These are phyloP conservation scores for Bolboschoenoplectus hybrid DNA, from an alignment of 202 grass and related monocot genomes.

Conservation along the genomic window DNA sequence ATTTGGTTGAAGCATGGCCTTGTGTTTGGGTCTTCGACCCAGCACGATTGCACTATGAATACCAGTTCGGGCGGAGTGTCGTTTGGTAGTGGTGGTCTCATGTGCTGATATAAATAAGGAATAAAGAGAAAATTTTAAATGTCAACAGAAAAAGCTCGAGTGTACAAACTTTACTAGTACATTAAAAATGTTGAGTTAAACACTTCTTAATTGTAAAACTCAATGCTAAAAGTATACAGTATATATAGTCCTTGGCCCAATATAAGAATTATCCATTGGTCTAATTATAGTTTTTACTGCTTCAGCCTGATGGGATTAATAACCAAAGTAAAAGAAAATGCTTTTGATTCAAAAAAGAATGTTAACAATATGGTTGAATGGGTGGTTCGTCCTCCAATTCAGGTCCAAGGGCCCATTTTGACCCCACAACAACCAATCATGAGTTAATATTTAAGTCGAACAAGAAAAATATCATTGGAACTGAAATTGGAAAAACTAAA, in stretches of 20 bases:
- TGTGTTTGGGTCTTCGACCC: constrained; percentile 59
- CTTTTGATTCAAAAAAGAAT: not conserved
- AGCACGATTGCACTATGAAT: constrained; percentile 59
- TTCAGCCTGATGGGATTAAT: not conserved
- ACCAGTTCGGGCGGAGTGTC: constrained; percentile 47
- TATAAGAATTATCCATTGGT: not conserved
- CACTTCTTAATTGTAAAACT: not conserved
- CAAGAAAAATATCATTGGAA: constrained; percentile 7
- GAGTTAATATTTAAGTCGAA: not conserved
- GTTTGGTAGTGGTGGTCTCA: constrained; percentile 48
- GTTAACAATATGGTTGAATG: not conserved
- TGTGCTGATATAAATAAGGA: constrained; percentile 43
- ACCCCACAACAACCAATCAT: constrained; percentile 12
- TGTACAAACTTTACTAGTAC: not conserved
- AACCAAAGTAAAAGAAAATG: not conserved
- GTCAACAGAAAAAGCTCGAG: not conserved
- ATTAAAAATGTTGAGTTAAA: not conserved
- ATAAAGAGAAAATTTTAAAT: constrained; percentile 8
- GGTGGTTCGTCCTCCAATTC: constrained; percentile 1
- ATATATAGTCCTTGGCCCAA: not conserved
- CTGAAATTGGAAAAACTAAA: not conserved
- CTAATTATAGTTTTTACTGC: not conserved
- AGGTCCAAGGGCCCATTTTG: not conserved
- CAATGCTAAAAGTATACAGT: not conserved
- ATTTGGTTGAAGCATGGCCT: constrained; percentile 57